Conservation (phyloP, 441 rosid genomes). For the Gossypium aridum region DNA sequence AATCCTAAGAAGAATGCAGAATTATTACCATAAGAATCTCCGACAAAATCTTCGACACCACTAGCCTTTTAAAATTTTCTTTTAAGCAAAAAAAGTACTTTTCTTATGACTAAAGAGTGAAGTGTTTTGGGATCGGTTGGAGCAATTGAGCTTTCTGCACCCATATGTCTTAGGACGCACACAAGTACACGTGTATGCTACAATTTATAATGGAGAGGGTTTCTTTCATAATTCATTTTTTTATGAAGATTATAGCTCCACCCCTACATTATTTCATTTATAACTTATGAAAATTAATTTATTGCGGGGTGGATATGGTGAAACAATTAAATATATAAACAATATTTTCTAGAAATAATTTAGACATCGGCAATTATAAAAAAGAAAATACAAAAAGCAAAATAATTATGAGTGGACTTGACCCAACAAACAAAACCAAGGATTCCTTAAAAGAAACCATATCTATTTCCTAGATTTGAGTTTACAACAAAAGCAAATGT, state of each 20-base stretch:
- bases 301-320: too few relatives aligned
- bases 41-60: background rate
- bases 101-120: background rate
- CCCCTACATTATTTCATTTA: too few relatives aligned
- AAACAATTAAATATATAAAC: too few relatives aligned
- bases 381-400: too few relatives aligned
- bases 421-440: slow-evolving; percentile 6
- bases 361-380: too few relatives aligned
- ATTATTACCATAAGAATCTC: background rate
- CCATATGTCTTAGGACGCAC: background rate
- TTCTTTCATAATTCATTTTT: too few relatives aligned
- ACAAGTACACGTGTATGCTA: background rate
- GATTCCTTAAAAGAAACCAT: background rate
- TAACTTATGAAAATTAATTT: too few relatives aligned
- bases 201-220: too few relatives aligned
- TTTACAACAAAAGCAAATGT: background rate
- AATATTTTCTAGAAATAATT: too few relatives aligned
- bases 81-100: background rate
- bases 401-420: too few relatives aligned
- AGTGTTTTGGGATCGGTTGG: background rate
- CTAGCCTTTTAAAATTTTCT: too few relatives aligned
- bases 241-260: too few relatives aligned
- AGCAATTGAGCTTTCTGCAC: background rate
- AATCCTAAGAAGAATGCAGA: background rate
- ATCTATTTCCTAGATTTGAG: background rate